Evolutionary conservation across 2,329 filamentous ascomycete species (phyloP).

Genomic region (Paecilomyces sp.): DNA sequence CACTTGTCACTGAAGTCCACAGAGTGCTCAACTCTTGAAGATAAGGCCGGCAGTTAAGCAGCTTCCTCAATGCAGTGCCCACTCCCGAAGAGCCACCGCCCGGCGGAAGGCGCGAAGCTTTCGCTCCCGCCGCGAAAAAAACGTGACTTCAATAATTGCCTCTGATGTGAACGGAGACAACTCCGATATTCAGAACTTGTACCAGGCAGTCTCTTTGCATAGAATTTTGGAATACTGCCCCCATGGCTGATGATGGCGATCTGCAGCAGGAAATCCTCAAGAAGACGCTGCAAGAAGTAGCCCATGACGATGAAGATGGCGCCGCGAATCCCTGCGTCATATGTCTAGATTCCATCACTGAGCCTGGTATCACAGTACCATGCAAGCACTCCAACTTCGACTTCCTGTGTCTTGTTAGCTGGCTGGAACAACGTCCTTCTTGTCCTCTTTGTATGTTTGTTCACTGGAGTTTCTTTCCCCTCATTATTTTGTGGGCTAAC

Average conservation of each 20-base stretch:
- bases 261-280: constrained; percentile 37
- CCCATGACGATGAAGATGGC: constrained; percentile 22
- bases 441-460: constrained; percentile 71
- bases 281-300: constrained; percentile 39
- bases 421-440: constrained; percentile 63
- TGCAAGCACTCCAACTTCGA: constrained; percentile 80
- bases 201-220: neutral
- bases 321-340: constrained; percentile 65
- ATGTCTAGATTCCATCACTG: constrained; percentile 70
- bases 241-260: constrained; percentile 34
- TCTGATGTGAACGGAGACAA: neutral
- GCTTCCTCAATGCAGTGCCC: neutral
- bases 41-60: neutral
- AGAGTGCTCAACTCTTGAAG: neutral
- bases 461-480: neutral
- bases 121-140: constrained; percentile 3
- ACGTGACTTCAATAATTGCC: constrained; percentile 12
- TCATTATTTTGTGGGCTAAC: constrained; percentile 2
- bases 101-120: neutral
- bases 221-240: neutral
- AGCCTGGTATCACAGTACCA: constrained; percentile 63
- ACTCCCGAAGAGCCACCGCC: neutral
- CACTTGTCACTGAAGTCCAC: constrained; percentile 1
- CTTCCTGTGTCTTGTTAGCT: constrained; percentile 74
- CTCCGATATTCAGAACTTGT: neutral